Base-by-base conservation (phyloP, 441 rosid species). In the Kokia cookei region DNA sequence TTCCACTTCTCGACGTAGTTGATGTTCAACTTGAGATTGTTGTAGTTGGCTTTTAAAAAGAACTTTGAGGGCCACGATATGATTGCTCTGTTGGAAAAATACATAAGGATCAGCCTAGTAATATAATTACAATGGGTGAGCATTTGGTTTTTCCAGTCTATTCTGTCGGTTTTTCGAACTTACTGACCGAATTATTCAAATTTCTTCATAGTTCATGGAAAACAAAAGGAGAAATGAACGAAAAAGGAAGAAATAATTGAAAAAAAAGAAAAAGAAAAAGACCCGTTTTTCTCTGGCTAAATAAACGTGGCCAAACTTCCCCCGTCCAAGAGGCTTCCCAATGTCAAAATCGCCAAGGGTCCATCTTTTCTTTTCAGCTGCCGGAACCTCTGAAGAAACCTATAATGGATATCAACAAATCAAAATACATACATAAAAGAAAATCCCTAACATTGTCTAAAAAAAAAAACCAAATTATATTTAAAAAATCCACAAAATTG, bases 21-120 rank as follows among this genome's bases (percentile, higher is more conserved):
- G 99, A 80, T 93, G 98, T 80, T 95, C 98, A 61, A 93, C 98
- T 80, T 93, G 98, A 47, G 99, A 95, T 76, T 95, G 95, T 19
- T 93, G 98, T 80, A 95, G 83, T 85, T 95, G 99, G 82, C 87
- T 91, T 84, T 95, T 95, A 73, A 93, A 95, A 29, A 95, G 91
- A 76, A 95, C 98, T 86, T 95, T 95, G 11, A 95, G 81, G 12
- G 99, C 99, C 58, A 95, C 97, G 32, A 95, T 82, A 65, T 95
- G 97, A 82, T 88, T 91, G 84, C 99, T 95, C 99, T 95, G 91
- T 74, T 73, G 66, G 50, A 75, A 2, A 55, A 65, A 7, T 9
- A 29, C 58, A 26, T 27, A 67, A 1, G 57, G 9, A 50, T 68
- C 45, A 68, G 72, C 59, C 27, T 68, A n/a, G 1, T 27, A 9